Evolutionary conservation across 1,284 basidiomycete genomes (phyloP), one percentile per base, ranked within the genome.

Genomic region (Ceratobasidium theobromae): DNA sequence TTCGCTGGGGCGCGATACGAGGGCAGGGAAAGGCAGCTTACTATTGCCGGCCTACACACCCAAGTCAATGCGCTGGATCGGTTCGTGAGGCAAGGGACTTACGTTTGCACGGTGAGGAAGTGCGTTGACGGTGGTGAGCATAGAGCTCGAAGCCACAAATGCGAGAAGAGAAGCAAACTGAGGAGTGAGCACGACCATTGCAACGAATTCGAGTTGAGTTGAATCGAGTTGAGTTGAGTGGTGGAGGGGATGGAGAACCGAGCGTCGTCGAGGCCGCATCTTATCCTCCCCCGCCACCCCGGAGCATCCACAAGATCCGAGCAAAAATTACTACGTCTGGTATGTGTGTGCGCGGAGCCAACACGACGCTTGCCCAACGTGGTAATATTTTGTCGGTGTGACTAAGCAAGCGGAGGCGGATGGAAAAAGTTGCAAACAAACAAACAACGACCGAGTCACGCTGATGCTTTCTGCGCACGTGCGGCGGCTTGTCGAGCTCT

Each of bases 181-280:
- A 23, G 58, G 58, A 28, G 58, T 40, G 45, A 62, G 58, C 25
- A 40, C 46, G 46, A 52, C 58, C 58, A 62, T 62, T 23, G 43
- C 25, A 21, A 41, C 14, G 23, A 16, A n/a, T n/a, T n/a, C n/a
- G n/a, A n/a, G n/a, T n/a, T n/a, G n/a, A n/a, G n/a, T 23, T 32
- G 18, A 46, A 38, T 38, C 9, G 35, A 8, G 16, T 16, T 38
- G 8, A 45, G 8, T n/a, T 18, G 55, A 32, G 45, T 21, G 2
- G 46, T 49, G 5, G 40, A 58, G 12, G 16, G 40, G 45, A 28
- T 12, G 35, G 35, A 8, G 35, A 38, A 16, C 35, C 9, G 35
- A 38, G 35, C 8, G 35, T 8, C 16, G 35, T 8, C 16, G 12
- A 49, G 35, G 43, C n/a, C n/a, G n/a, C n/a, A n/a, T n/a, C n/a